phyloP scores from a whole-genome alignment of 306 rosid species.

The Carpinus viminea region DNA sequence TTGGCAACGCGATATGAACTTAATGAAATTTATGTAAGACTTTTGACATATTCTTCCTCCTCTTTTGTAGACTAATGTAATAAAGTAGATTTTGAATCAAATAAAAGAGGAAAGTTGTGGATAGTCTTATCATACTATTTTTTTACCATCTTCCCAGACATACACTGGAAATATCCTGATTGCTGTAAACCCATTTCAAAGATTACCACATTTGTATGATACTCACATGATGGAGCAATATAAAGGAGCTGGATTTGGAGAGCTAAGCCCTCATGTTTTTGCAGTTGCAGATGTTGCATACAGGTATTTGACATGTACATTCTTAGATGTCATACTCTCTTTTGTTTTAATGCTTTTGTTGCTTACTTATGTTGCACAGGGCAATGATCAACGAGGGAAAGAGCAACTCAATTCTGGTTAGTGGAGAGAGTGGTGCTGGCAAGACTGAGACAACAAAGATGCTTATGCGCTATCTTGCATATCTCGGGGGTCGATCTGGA shows the following conservation, averaged over 20 bases:
- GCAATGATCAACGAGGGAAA: conserved; percentile 98
- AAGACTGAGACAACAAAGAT: conserved; percentile 99
- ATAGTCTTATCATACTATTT: conserved; percentile 31
- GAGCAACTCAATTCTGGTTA: conserved; percentile 98
- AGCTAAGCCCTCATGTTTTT: conserved; percentile 98
- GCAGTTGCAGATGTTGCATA: conserved; percentile 99
- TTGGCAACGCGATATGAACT: conserved; percentile 98
- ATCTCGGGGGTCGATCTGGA: conserved; percentile 99
- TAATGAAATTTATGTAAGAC: conserved; percentile 93
- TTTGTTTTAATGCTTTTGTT: conserved; percentile 11
- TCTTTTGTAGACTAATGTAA: background rate
- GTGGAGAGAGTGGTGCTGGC: conserved; percentile 99
- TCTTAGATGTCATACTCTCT: conserved; percentile 15
- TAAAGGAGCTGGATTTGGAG: conserved; percentile 95
- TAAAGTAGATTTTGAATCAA: conserved; percentile 24
- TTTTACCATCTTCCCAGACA: conserved; percentile 63
- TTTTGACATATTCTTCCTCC: conserved; percentile 7
- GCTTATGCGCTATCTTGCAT: conserved; percentile 99
- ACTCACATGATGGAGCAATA: conserved; percentile 99
- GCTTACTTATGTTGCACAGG: conserved; percentile 45
- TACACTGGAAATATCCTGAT: conserved; percentile 98
- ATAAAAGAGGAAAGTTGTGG: conserved; percentile 22
- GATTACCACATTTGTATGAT: conserved; percentile 92
- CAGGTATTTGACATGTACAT: conserved; percentile 53
- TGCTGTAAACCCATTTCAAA: conserved; percentile 98